Evolutionary conservation across 2,329 filamentous ascomycete genomes (phyloP), one percentile per base, ranked within the genome.

Genomic region (Aspergillus brunneoviolaceus): DNA sequence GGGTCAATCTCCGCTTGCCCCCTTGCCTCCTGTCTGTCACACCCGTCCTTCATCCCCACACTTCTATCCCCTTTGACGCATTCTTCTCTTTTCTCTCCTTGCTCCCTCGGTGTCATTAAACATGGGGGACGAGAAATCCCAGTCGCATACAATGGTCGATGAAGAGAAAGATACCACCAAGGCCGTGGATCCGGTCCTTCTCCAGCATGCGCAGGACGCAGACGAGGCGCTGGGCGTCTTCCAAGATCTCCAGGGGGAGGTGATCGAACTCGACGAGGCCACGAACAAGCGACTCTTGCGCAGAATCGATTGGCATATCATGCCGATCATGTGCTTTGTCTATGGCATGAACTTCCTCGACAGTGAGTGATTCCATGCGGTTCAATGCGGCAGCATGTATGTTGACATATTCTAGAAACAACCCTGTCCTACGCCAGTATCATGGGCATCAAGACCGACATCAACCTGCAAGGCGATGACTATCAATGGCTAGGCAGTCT

Each of bases 221-320:
- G 85, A 87, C 65, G 84, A 85, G 60, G 85, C 85, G 29, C 77
- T 87, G 79, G 83, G 85, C 65, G 85, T 82, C 2, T 82, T 86
- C 64, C 77, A 77, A 10, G 68, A 70, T 27, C 67, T 79, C 51
- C 74, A 80, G 1, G 84, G 83, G 23, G 77, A 85, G 65, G 69
- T 81, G 0, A 74, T 86, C 23, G 77, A 81, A 39, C 72, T 87
- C 39, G 84, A 84, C 57, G 82, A 82, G 63, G 80, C 80, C 51
- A 85, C 83, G 25, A 87, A 85, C 65, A 84, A 80, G 63, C 76
- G 83, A n/a, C 69, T 89, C 16, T 68, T 89, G n/a, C 75, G 79
- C 19, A 83, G 79, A 56, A 88, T 89, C 60, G 87, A 89, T 70
- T 82, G 79, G 80, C 83, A 86, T 68, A 73, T 87, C 63, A 84